Conservation (phyloP, 2,329 filamentous ascomycete genomes). For the Xylaria sp. region DNA sequence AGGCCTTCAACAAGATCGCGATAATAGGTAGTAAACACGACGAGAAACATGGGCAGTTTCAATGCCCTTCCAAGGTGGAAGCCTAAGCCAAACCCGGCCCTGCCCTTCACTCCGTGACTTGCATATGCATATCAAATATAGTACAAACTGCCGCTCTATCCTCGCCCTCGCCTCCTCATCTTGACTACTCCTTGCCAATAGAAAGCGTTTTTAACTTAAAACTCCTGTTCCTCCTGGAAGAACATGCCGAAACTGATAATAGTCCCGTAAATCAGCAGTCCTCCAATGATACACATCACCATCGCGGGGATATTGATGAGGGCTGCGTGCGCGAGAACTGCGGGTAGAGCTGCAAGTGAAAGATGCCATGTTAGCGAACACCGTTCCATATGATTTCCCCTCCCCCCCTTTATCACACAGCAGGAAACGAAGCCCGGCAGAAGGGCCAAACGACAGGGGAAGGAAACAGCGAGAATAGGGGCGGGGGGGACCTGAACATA, state of each 20-base stretch:
- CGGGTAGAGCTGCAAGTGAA: constrained; percentile 71
- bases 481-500: constrained; percentile 51
- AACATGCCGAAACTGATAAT: constrained; percentile 99
- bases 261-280: constrained; percentile 93
- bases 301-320: constrained; percentile 84
- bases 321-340: constrained; percentile 83
- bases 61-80: background rate
- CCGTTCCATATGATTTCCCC: background rate
- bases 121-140: too few relatives aligned
- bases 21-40: background rate
- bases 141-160: background rate
- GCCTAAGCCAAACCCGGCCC: background rate
- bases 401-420: too few relatives aligned
- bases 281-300: constrained; percentile 92
- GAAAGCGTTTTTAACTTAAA: too few relatives aligned
- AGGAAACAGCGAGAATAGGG: background rate
- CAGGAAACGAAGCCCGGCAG: background rate
- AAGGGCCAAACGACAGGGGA: constrained; percentile 7
- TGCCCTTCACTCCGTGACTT: too few relatives aligned
- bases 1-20: background rate
- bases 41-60: background rate
- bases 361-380: constrained; percentile 22
- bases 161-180: background rate
- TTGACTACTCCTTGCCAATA: too few relatives aligned
- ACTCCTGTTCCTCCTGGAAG: constrained; percentile 97